Conservation (phyloP, 441 rosid genomes). For the Brassica balearica region DNA sequence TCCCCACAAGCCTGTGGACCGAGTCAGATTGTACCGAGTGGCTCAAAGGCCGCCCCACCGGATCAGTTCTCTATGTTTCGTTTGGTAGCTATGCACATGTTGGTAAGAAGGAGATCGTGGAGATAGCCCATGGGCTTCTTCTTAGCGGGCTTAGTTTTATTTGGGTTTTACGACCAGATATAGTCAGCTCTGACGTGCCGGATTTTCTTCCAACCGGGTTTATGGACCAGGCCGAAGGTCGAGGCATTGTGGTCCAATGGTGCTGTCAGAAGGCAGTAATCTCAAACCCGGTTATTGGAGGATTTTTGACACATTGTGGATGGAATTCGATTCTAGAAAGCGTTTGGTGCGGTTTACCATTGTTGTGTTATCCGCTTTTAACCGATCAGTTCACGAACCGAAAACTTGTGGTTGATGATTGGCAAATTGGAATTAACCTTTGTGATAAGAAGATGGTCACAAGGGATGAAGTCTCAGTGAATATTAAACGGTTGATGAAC, state of each 20-base stretch:
- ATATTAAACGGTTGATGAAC: constrained; percentile 46
- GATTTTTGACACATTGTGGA: constrained; percentile 72
- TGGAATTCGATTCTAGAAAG: constrained; percentile 64
- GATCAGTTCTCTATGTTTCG: constrained; percentile 69
- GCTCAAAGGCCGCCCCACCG: constrained; percentile 52
- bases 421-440: constrained; percentile 68
- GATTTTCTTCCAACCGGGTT: constrained; percentile 57
- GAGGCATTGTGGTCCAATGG: constrained; percentile 61
- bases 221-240: constrained; percentile 47
- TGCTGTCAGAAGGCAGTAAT: constrained; percentile 56
- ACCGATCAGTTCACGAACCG: constrained; percentile 76
- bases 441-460: constrained; percentile 42
- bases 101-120: constrained; percentile 53
- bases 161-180: constrained; percentile 62
- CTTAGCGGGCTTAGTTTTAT: constrained; percentile 57
- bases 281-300: constrained; percentile 62
- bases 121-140: constrained; percentile 66
- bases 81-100: constrained; percentile 79
- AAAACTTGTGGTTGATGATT: constrained; percentile 69
- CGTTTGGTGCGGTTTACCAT: constrained; percentile 54
- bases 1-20: constrained; percentile 71
- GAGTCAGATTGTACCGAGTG: constrained; percentile 72
- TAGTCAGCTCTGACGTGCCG: constrained; percentile 53
- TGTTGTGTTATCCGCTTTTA: constrained; percentile 61
- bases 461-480: constrained; percentile 55